phyloP scores from a whole-genome alignment of 179 eudicot genomes.

The Silene noctiflora region DNA sequence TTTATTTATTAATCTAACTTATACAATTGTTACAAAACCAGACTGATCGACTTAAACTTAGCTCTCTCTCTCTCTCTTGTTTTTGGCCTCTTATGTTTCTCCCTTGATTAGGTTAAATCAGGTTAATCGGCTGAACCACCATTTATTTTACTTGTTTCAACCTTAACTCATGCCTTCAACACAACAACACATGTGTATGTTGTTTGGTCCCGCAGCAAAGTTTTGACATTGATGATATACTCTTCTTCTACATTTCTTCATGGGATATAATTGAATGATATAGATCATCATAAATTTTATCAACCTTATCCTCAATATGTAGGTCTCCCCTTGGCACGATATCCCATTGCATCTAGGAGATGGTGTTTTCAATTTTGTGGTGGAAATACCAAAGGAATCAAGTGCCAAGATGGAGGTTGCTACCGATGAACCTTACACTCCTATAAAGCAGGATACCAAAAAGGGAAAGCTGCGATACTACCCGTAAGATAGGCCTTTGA shows the following conservation, averaged over 20 bases:
- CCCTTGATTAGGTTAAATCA: background rate
- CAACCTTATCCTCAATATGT: constrained; percentile 17
- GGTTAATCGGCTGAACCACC: background rate
- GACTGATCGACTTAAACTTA: background rate
- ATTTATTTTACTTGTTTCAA: background rate
- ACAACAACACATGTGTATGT: background rate
- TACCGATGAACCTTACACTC: constrained; percentile 85
- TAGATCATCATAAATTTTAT: background rate
- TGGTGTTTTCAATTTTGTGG: constrained; percentile 83
- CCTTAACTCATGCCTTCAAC: background rate
- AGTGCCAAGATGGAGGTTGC: constrained; percentile 99
- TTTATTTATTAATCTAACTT: too few species aligned
- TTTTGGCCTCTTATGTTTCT: too few species aligned
- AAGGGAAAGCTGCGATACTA: constrained; percentile 95
- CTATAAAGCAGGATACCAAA: constrained; percentile 94
- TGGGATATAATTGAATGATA: constrained; percentile 2
- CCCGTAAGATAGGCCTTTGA: constrained; percentile 56
- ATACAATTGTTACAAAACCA: background rate
- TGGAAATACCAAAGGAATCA: constrained; percentile 94
- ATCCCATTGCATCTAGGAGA: constrained; percentile 79
- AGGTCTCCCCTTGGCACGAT: constrained; percentile 99
- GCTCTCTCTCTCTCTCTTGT: too few species aligned
- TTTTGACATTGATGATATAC: background rate
- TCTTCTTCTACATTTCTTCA: background rate
- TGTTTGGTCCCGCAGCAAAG: background rate